Base-by-base conservation (phyloP, 1,139 yeast genomes). In the Williopsis jadinii region DNA sequence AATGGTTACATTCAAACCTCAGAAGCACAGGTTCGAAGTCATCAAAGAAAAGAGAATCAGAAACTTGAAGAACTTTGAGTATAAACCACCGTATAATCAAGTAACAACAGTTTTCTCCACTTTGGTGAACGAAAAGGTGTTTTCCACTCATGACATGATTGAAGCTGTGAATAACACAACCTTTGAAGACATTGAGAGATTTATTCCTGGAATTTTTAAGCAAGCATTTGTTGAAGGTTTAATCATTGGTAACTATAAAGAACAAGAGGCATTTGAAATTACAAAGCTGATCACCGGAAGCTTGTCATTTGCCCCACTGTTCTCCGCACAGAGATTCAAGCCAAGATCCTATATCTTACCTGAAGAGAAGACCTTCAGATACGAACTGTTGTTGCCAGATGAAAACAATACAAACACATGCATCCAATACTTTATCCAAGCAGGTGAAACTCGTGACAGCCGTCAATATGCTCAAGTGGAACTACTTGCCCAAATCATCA, bases 361-460 rank as follows among this genome's bases (percentile, higher is more conserved):
- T 24, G 56, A 59, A 5, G 68, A 69, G 5, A 63, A 67, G 19
- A 59, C 64, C 6, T 68, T 63, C 40, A 70, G 80, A 47, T 82
- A 68, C 52, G 80, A 80, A 42, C 62, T 72, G 14, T 52, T 59
- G 0, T 63, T 83, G 38, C 73, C 71, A 36, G 97, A 92, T 59
- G 68, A 73, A 6, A 69, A 80, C 42, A 87, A 92, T 58, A 72
- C 84, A 44, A 92, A 92, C 58, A 84, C 95, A 0, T 85, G 95
- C 60, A 77, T 90, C 51, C 95, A 86, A 52, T 80, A 85, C 52
- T 79, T 77, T 50, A 66, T 82, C 39, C 95, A 87, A 61, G 61
- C 87, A 29, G 87, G 84, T 15, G 65, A 70, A 31, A 10, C 40
- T 5, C 55, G 56, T 33, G 64, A 67, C 39, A 42, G 53, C 8